Evolutionary conservation across 139 green algal species (phyloP), one percentile per base, ranked within the genome.

Genomic region (Dunaliella sp.): DNA sequence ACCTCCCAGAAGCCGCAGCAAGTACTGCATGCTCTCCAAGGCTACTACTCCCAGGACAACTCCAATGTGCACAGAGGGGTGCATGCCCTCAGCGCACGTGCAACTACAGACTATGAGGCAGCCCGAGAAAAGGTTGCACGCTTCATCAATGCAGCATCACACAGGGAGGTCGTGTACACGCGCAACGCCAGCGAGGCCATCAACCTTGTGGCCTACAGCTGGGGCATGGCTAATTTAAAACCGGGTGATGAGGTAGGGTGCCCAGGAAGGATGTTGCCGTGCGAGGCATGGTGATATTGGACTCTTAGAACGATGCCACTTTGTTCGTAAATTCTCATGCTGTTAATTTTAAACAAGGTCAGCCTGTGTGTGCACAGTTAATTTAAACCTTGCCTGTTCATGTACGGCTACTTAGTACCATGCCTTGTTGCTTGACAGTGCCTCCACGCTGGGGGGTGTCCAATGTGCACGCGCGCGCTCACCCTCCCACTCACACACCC

Each of bases 21-120:
- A 7, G 94, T 97, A 36, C 87, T 99, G 21, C 79, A 92, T 0
- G 92, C 91, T 0, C 90, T 99, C 86, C 76, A 92, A 1, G n/a
- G 88, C 0, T 99, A 98, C 90, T 98, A 99, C 89, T n/a, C 24
- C 7, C 12, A 83, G 0, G 96, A 97, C 91, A 99, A 99, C 91
- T 92, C 93, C 80, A 99, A 99, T 83, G 98, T 99, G 74, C 98
- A 99, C 89, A 89, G 97, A 24, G 98, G 98, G 21, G 95, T 98
- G 81, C 96, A 98, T 82, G 75, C 92, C 7, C 92, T 98, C 26
- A 89, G 83, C 30, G 94, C 93, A 1, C 88, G 88, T 22, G 97
- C 97, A 12, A 99, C 98, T 2, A 86, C 95, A n/a, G 93, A 90
- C 30, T 99, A 98, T 82, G 98, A 99, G 91, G 84, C 83, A 21